Evolutionary conservation across 202 grass and related monocot genomes (phyloP), one percentile per base, ranked within the genome.

Genomic region (Panicum hallii): DNA sequence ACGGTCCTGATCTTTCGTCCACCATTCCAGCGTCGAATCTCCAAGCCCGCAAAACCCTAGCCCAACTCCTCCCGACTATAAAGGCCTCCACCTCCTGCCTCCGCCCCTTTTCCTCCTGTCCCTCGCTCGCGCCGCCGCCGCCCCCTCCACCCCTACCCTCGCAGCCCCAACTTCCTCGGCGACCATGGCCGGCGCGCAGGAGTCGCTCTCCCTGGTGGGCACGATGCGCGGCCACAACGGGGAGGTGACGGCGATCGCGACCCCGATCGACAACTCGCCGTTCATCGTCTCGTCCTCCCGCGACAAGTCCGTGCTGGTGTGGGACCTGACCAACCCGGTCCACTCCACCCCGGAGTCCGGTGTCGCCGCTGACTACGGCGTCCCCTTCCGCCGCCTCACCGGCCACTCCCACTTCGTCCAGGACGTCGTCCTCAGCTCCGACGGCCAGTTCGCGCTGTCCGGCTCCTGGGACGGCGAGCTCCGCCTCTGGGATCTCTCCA

Each of bases 401-500:
- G 95, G 95, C 9, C 95, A 97, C 88, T 87, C 88, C 75, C 92
- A 97, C 87, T 97, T 97, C 82, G 95, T 97, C 50, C 75, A 97
- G 95, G 95, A 97, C 89, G 95, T 97, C 40, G 95, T 97, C 44
- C 90, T 97, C 53, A 93, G 90, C 69, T 95, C 95, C 15, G 95
- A 97, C 84, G 93, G 92, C 36, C 89, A 91, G 90, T 97, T 97
- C 81, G 95, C 95, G 38, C 89, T 97, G 30, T 94, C 95, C 20
- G 93, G 95, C 4, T 97, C 95, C 28, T 97, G 95, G 95, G 95
- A 97, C 67, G 92, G 92, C n/a, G 95, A 97, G 87, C 93, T 97
- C 55, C 92, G 95, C 76, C 88, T 97, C 55, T 97, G 95, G 95
- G 95, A 97, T 56, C 82, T 97, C 75, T 63, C 82, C 62, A 94